Conservation (phyloP, 176 grass and related monocot genomes). For the Oryza nivara region DNA sequence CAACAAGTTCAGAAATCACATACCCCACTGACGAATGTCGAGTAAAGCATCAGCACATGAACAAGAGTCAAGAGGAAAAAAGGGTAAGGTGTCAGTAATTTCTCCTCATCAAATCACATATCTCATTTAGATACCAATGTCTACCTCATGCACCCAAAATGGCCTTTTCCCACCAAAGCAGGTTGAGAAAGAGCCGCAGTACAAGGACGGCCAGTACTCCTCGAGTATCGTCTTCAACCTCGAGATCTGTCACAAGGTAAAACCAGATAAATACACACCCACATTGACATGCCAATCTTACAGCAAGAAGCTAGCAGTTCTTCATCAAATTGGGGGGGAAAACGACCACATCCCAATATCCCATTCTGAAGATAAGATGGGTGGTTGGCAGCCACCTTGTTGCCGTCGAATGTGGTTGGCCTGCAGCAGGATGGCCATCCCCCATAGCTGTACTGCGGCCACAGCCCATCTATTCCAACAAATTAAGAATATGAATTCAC, state of each 20-base stretch:
- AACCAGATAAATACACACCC: background rate
- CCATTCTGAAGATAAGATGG: background rate
- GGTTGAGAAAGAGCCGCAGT: conserved; percentile 64
- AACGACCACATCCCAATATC: background rate
- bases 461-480: conserved; percentile 75
- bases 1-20: conserved; percentile 39
- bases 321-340: background rate
- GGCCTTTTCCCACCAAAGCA: conserved; percentile 80
- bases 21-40: conserved; percentile 76
- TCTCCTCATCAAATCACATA: background rate
- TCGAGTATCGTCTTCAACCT: conserved; percentile 70
- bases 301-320: background rate
- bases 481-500: background rate
- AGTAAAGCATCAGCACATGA: conserved; percentile 53
- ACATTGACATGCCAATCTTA: conserved; percentile 6
- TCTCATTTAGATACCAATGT: background rate
- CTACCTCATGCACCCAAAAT: conserved; percentile 93
- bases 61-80: conserved; percentile 26
- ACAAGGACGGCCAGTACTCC: conserved; percentile 85
- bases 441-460: conserved; percentile 74
- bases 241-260: conserved; percentile 53
- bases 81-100: background rate
- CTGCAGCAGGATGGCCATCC: conserved; percentile 90
- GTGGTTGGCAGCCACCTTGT: conserved; percentile 50
- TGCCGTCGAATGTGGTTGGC: conserved; percentile 59